phyloP scores from a whole-genome alignment of 1,284 basidiomycete species.

The Sutorius eximius region DNA sequence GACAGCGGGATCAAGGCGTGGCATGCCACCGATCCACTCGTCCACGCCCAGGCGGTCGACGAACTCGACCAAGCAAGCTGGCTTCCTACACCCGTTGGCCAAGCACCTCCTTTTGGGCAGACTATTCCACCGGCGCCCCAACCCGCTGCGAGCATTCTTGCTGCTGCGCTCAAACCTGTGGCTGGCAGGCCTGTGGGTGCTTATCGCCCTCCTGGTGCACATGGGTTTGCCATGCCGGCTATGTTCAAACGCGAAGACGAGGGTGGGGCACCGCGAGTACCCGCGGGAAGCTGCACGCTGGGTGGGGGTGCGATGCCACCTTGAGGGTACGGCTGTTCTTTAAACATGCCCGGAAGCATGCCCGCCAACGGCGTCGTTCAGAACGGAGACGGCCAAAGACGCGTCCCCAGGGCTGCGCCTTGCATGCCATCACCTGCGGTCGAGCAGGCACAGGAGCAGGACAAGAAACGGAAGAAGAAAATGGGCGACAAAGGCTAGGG shows the following conservation, averaged over 20 bases:
- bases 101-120: slow-evolving; percentile 70
- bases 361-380: slow-evolving; percentile 24
- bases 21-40: slow-evolving; percentile 86
- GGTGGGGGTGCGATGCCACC: slow-evolving; percentile 59
- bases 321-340: slow-evolving; percentile 39
- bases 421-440: slow-evolving; percentile 47
- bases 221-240: slow-evolving; percentile 81
- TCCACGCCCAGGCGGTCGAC: slow-evolving; percentile 77
- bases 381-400: slow-evolving; percentile 40
- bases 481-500: slow-evolving; percentile 39
- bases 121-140: slow-evolving; percentile 75
- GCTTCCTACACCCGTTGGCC: slow-evolving; percentile 72
- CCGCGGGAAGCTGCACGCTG: slow-evolving; percentile 43
- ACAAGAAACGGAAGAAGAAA: slow-evolving; percentile 58
- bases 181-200: slow-evolving; percentile 72
- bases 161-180: slow-evolving; percentile 35
- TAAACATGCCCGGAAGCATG: slow-evolving; percentile 33
- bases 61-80: slow-evolving; percentile 90
- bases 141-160: slow-evolving; percentile 59
- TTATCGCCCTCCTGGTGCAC: slow-evolving; percentile 90
- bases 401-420: slow-evolving; percentile 71
- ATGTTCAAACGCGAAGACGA: slow-evolving; percentile 91
- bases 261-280: slow-evolving; percentile 53
- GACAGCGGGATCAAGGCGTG: slow-evolving; percentile 97
- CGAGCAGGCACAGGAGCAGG: slow-evolving; percentile 28